These are phyloP conservation scores for Penicillium sp. DNA, from an alignment of 2,329 filamentous ascomycete genomes.

Conservation along the genomic window DNA sequence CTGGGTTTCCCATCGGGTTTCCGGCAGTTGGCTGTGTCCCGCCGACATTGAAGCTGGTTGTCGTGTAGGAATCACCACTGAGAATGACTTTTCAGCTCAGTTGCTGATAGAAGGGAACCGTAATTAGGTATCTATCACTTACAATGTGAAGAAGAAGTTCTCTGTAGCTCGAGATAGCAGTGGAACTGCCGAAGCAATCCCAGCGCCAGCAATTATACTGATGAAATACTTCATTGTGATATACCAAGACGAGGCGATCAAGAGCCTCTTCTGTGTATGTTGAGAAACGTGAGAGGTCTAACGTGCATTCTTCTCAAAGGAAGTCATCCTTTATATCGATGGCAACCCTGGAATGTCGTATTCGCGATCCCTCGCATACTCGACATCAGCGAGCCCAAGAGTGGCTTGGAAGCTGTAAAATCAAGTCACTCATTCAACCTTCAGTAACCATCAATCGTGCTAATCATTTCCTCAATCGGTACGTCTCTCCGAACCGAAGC, in stretches of 20 bases:
- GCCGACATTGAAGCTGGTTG: constrained; percentile 56
- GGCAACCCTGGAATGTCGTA: not conserved
- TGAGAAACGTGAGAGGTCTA: not conserved
- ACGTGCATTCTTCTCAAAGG: too few relatives aligned
- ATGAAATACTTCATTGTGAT: constrained; percentile 14
- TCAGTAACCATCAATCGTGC: not conserved
- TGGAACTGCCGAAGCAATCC: constrained; percentile 20
- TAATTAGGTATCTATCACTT: constrained; percentile 2
- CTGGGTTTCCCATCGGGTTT: constrained; percentile 61
- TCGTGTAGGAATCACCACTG: constrained; percentile 59
- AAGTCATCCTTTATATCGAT: not conserved
- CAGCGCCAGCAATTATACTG: constrained; percentile 10
- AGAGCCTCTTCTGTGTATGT: not conserved
- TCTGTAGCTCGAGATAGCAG: constrained; percentile 8
- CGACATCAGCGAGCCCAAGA: not conserved
- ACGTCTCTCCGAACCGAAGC: not conserved
- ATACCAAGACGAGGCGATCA: not conserved
- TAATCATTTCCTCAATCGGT: constrained; percentile 1
- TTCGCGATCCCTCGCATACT: not conserved
- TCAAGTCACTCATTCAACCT: not conserved
- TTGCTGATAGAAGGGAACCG: not conserved
- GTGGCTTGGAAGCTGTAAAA: not conserved
- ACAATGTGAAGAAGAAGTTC: constrained; percentile 46
- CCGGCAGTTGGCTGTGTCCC: constrained; percentile 49
- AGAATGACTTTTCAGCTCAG: not conserved